These are phyloP conservation scores for Tylopilus orsonianus DNA, from an alignment of 1,284 basidiomycete genomes.

Conservation along the genomic window DNA sequence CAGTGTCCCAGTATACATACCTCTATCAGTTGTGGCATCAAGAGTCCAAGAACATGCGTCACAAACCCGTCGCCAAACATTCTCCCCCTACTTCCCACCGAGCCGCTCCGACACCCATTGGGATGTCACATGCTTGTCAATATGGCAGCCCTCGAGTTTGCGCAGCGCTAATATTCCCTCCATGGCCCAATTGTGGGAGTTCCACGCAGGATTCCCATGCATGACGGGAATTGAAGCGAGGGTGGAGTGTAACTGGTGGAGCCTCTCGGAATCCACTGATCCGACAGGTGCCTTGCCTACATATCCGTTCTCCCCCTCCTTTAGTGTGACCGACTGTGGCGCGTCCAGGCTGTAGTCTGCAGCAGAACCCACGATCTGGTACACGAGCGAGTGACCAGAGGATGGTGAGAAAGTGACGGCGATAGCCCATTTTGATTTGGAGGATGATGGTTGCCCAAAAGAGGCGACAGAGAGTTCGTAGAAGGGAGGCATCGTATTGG, in stretches of 20 bases:
- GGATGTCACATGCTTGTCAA: constrained; percentile 33
- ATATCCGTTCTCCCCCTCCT: constrained; percentile 32
- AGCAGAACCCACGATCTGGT: constrained; percentile 31
- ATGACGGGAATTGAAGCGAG: constrained; percentile 28
- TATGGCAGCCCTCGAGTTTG: constrained; percentile 28
- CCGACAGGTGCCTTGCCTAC: constrained; percentile 24
- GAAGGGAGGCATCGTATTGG: constrained; percentile 31
- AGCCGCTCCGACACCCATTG: constrained; percentile 33
- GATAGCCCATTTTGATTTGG: constrained; percentile 29
- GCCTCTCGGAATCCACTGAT: constrained; percentile 29
- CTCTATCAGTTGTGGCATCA: constrained; percentile 24
- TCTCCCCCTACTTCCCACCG: constrained; percentile 26
- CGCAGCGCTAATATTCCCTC: constrained; percentile 32
- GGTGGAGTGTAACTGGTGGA: constrained; percentile 29
- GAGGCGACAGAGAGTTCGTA: constrained; percentile 34
- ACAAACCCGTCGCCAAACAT: constrained; percentile 5
- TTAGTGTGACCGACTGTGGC: constrained; percentile 34
- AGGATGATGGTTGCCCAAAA: constrained; percentile 23
- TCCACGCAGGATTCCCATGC: constrained; percentile 32
- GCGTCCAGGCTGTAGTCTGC: constrained; percentile 32
- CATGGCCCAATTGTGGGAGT: constrained; percentile 32
- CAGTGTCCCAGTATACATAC: constrained; percentile 24
- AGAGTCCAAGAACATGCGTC: constrained; percentile 7
- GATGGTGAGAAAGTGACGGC: constrained; percentile 31
- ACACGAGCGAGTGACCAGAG: constrained; percentile 32